A percentile compares a stretch with the other conserved stretches of the same genome.
These are phyloP conservation scores for Rugonectria rugulosa DNA, from an alignment of 2,329 filamentous ascomycete species.

Conservation along the genomic window DNA sequence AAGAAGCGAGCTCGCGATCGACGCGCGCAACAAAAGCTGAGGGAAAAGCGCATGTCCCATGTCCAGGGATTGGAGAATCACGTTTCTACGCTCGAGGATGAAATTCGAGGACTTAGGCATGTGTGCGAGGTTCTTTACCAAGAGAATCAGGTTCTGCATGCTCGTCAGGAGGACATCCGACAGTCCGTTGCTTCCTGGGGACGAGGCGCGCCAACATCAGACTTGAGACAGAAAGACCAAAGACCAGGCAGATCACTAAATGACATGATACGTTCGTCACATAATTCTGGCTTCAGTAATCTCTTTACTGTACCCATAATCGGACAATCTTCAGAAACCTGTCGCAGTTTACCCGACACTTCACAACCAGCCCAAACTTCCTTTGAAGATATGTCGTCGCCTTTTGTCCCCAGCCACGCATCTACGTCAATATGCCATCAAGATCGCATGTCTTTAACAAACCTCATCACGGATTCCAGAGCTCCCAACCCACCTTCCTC, in stretches of 20 bases:
- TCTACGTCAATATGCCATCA: too few species aligned
- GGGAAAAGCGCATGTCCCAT: neutral
- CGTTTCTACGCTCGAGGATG: neutral
- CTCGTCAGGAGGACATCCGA: neutral
- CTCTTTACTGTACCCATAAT: too few species aligned
- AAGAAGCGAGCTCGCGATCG: slow-evolving; percentile 6
- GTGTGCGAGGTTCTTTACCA: neutral
- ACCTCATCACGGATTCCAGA: neutral
- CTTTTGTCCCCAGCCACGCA: too few species aligned
- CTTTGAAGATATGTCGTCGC: too few species aligned
- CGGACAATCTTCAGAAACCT: too few species aligned
- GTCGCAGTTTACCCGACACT: too few species aligned
- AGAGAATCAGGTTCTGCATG: slow-evolving; percentile 4
- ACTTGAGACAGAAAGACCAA: neutral
- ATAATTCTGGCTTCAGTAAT: neutral
- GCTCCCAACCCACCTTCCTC: neutral
- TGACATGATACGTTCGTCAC: too few species aligned
- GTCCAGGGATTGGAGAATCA: neutral
- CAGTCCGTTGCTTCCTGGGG: neutral
- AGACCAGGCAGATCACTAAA: neutral
- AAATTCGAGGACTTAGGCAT: neutral
- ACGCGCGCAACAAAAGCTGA: neutral
- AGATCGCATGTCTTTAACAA: neutral
- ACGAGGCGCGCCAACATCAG: neutral
- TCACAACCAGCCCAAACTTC: too few species aligned